Base-by-base conservation (phyloP, 306 rosid genomes). In the Quercus ilex region DNA sequence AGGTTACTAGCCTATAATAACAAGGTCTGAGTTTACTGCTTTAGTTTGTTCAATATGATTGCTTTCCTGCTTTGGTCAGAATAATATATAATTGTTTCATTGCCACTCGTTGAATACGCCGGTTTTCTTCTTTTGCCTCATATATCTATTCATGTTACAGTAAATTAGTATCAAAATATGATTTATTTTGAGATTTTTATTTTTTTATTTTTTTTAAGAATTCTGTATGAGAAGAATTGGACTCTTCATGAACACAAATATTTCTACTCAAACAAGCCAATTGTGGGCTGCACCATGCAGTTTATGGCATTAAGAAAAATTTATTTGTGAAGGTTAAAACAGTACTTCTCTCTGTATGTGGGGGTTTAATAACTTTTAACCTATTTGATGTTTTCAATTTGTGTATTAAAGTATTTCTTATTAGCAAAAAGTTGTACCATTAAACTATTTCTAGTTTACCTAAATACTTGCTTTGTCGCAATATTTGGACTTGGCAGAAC, bases 1-100 rank as follows among this genome's bases (percentile, higher is more conserved):
- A 90, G 98, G 86, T 97, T 95, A 67, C 60, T 95, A 63, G 71
- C 98, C 14, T 95, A 93, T 63, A 89, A 87, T 83, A 95, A 95
- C 90, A 95, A 95, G 99, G 99, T 95, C 74, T 18, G 88, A 35
- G 49, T 52, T 74, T 64, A 28, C 78, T 31, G 25, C 25, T 79
- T 49, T 73, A 51, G 12, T 56, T 46, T 57, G 78, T 79, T 74
- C 25, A 6, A 49, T 55, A 23, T 77, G 49, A 63, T 17, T 73
- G 55, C 78, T 46, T 69, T 5, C 26, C 67, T 23, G 20, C 26
- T 65, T 31, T 25, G 25, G 13, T 26, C 9, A 63, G 21, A 26
- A 11, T 26, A 6, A 5, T 11, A 41, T 49, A 70, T n/a, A 46
- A 11, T 6, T 13, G 0, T 5, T 43, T 70, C 9, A 33, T 13